Percentiles rank a stretch among this genome's conserved stretches.
These are phyloP conservation scores for Boeremia lycopersici DNA, from an alignment of 2,329 filamentous ascomycete species.

Conservation along the genomic window DNA sequence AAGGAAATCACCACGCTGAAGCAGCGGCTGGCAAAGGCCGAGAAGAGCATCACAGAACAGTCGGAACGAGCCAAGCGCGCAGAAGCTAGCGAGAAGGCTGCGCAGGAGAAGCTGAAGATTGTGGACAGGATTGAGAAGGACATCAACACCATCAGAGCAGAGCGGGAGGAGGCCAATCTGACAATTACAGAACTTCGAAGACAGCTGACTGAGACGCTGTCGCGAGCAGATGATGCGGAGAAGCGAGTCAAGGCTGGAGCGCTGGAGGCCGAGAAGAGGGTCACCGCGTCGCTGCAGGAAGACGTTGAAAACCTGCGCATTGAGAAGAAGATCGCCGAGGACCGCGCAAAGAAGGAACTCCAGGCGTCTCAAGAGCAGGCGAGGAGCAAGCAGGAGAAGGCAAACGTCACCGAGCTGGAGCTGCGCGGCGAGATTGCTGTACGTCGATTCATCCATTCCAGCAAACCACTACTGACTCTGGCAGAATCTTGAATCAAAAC, in stretches of 20 bases:
- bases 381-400: slow-evolving; percentile 73
- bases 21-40: slow-evolving; percentile 67
- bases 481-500: slow-evolving; percentile 80
- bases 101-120: slow-evolving; percentile 60
- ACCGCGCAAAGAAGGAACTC: slow-evolving; percentile 73
- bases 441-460: slow-evolving; percentile 14
- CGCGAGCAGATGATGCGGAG: slow-evolving; percentile 70
- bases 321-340: slow-evolving; percentile 76
- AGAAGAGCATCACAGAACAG: slow-evolving; percentile 67
- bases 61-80: slow-evolving; percentile 65
- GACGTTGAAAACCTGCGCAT: slow-evolving; percentile 70
- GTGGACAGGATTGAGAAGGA: slow-evolving; percentile 62
- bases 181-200: slow-evolving; percentile 71
- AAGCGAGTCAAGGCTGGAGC: slow-evolving; percentile 70
- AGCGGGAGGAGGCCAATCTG: slow-evolving; percentile 67
- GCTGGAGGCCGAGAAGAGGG: slow-evolving; percentile 68
- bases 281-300: slow-evolving; percentile 62
- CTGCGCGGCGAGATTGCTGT: slow-evolving; percentile 75
- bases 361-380: slow-evolving; percentile 74
- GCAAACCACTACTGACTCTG: slow-evolving; percentile 27
- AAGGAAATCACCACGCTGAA: slow-evolving; percentile 60
- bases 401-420: slow-evolving; percentile 73
- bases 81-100: slow-evolving; percentile 63
- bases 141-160: slow-evolving; percentile 65
- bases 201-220: slow-evolving; percentile 71